phyloP scores from a whole-genome alignment of 345 rosid genomes.

The Angophora floribunda region DNA sequence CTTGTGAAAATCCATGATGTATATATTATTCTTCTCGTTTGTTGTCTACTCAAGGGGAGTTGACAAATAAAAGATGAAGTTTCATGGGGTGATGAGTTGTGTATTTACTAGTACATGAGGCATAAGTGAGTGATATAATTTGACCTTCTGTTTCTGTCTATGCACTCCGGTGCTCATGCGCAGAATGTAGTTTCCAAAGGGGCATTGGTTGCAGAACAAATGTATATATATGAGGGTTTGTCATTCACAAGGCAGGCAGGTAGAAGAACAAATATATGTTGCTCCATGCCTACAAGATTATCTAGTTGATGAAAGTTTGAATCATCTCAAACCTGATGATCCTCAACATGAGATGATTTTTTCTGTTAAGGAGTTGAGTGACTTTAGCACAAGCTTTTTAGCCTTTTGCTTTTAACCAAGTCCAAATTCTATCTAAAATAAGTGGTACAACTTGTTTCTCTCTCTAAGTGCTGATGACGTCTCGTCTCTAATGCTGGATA shows the following conservation, averaged over 20 bases:
- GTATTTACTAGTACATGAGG: not conserved
- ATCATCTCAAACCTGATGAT: not conserved
- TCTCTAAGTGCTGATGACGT: not conserved
- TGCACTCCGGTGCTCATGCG: accelerated
- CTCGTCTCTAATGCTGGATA: not conserved
- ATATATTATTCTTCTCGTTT: not conserved
- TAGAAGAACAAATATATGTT: not conserved
- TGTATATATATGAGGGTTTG: not conserved
- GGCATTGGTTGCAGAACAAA: not conserved
- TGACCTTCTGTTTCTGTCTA: not conserved
- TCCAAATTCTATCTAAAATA: not conserved
- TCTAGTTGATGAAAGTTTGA: not conserved
- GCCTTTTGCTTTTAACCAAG: not conserved
- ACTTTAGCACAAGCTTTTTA: not conserved
- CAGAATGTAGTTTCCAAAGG: not conserved
- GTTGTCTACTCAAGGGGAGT: not conserved
- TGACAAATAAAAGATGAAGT: not conserved
- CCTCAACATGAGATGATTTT: not conserved
- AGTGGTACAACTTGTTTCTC: accelerated
- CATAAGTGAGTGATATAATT: not conserved
- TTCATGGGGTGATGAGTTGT: not conserved
- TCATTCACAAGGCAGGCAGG: not conserved
- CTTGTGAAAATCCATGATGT: not conserved
- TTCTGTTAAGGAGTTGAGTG: not conserved
- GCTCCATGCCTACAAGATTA: not conserved